These are phyloP conservation scores for Penicillium paxilli DNA, from an alignment of 495 filamentous ascomycete species.

Conservation along the genomic window DNA sequence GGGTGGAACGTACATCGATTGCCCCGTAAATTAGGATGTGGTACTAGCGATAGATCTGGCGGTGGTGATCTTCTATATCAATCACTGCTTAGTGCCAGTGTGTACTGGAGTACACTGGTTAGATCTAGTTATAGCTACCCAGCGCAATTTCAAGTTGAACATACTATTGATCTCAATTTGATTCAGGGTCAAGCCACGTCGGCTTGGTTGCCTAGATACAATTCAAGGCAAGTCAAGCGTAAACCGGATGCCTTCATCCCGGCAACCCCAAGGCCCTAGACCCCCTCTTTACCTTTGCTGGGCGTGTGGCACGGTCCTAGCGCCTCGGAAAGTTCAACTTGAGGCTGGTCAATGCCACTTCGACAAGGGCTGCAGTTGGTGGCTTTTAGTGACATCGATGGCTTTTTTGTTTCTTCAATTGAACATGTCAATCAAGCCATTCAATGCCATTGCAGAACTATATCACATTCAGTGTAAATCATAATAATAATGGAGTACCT, in stretches of 20 bases:
- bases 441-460: no score
- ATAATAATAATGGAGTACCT: no score
- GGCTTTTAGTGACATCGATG: conserved; percentile 1
- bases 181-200: not conserved
- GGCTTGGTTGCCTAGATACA: conserved; percentile 1
- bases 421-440: no score
- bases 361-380: not conserved
- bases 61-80: no score
- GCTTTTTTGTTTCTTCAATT: not conserved
- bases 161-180: no score
- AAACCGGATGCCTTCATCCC: not conserved
- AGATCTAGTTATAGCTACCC: no score
- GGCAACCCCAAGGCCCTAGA: not conserved
- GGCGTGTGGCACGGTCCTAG: conserved; percentile 9
- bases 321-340: not conserved
- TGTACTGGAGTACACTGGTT: no score
- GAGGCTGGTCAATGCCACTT: not conserved
- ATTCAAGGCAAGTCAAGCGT: not conserved
- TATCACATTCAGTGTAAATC: no score
- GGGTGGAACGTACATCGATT: not conserved
- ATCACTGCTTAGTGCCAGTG: no score
- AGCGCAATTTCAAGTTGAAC: no score
- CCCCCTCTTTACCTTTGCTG: not conserved
- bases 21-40: not conserved
- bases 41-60: no score